Evolutionary conservation across 148 eudicot species (phyloP).

Genomic region (Dianthus caryophyllus): DNA sequence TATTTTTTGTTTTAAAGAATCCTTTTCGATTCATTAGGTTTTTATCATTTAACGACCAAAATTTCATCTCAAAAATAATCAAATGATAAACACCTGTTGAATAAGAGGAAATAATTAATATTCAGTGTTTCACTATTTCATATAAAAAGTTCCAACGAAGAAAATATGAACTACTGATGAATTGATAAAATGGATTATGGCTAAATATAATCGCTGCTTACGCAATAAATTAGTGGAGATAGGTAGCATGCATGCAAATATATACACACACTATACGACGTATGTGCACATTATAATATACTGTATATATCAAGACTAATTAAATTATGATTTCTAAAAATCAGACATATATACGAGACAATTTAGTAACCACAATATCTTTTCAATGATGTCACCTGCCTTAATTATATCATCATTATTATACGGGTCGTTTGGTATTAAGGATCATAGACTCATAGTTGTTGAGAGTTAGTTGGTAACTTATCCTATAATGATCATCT

Average conservation of each 20-base stretch:
- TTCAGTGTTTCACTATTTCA: too few species aligned
- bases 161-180: too few species aligned
- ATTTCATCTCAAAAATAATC: too few species aligned
- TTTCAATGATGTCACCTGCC: neutral
- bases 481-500: neutral
- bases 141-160: too few species aligned
- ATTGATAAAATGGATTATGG: too few species aligned
- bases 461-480: neutral
- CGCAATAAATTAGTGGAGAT: neutral
- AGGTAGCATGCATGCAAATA: neutral
- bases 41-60: too few species aligned
- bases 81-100: too few species aligned
- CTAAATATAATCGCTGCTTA: neutral
- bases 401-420: neutral
- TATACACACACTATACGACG: conserved; percentile 1
- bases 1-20: too few species aligned
- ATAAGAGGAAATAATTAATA: too few species aligned
- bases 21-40: too few species aligned
- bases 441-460: neutral
- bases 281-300: too few species aligned
- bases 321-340: neutral
- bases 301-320: neutral
- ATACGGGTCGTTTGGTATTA: neutral
- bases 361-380: neutral
- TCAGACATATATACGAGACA: conserved; percentile 6